A percentile compares a stretch with the other conserved stretches of the same genome.
These are phyloP conservation scores for Ustilago tritici DNA, from an alignment of 1,284 basidiomycete species.

Conservation along the genomic window DNA sequence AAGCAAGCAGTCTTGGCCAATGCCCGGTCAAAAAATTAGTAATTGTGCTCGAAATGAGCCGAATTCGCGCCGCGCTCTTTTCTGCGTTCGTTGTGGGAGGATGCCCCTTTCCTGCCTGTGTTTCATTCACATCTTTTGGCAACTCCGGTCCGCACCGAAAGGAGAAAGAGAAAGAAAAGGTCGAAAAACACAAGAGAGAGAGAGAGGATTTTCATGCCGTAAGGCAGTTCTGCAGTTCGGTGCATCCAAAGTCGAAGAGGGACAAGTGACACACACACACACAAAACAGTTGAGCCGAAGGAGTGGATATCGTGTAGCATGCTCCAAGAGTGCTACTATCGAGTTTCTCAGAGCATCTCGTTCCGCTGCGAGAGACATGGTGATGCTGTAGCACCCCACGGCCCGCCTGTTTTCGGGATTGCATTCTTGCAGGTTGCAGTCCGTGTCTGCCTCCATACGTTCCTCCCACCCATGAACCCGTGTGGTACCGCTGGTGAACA, in stretches of 20 bases:
- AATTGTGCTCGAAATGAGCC: conserved; percentile 6
- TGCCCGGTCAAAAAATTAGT: conserved; percentile 2
- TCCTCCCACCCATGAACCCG: no score
- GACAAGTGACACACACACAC: not conserved
- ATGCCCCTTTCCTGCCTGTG: not conserved
- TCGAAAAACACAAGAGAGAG: not conserved
- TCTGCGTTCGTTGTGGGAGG: not conserved
- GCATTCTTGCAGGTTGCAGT: not conserved
- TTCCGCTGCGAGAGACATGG: not conserved
- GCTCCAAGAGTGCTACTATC: conserved; percentile 17
- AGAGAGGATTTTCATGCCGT: conserved; percentile 7
- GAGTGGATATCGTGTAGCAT: not conserved
- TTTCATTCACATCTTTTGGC: not conserved
- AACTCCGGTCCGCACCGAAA: not conserved
- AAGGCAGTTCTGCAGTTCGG: not conserved
- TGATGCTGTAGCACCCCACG: not conserved
- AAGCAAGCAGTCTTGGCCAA: conserved; percentile 2
- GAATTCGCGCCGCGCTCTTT: not conserved
- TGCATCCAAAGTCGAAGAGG: not conserved
- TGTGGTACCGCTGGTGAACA: no score
- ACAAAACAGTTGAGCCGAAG: conserved; percentile 3
- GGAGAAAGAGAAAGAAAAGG: not conserved
- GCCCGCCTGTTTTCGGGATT: not conserved
- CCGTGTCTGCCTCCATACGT: not conserved
- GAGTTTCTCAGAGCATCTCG: not conserved